A percentile compares a stretch with the other conserved stretches of the same genome.
Conservation (phyloP, 1,139 yeast genomes). For the Kodamaea fungicola region DNA sequence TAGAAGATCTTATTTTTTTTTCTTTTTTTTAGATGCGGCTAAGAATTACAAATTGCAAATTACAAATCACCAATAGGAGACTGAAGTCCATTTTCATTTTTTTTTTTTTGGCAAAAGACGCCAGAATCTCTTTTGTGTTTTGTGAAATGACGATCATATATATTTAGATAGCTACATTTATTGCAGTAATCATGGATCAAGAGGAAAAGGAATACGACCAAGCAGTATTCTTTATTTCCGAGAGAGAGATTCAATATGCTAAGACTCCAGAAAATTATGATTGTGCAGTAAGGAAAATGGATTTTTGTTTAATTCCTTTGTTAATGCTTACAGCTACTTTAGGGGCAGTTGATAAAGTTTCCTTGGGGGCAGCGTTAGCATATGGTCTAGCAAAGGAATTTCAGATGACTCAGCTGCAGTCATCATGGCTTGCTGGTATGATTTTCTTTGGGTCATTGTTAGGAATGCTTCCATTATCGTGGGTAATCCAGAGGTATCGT, state of each 20-base stretch:
- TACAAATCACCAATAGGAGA: too few relatives aligned
- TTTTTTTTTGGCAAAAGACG: too few relatives aligned
- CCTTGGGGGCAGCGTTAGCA: conserved; percentile 41
- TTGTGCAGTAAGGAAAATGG: conserved; percentile 29
- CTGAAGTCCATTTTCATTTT: too few relatives aligned
- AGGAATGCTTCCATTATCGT: conserved; percentile 39
- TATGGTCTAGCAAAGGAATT: conserved; percentile 37
- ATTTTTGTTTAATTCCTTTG: conserved; percentile 30
- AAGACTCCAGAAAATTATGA: conserved; percentile 15
- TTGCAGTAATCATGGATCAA: too few relatives aligned
- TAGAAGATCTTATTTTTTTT: too few relatives aligned
- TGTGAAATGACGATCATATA: too few relatives aligned
- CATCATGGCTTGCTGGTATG: conserved; percentile 46
- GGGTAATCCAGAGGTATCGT: conserved; percentile 22
- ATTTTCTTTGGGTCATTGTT: conserved; percentile 45
- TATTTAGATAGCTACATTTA: too few relatives aligned
- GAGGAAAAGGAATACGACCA: conserved; percentile 1
- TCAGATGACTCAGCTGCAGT: conserved; percentile 36
- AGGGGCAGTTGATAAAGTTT: conserved; percentile 44
- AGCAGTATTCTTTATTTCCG: conserved; percentile 4
- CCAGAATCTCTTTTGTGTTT: too few relatives aligned
- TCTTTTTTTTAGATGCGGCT: too few relatives aligned
- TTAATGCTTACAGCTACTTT: conserved; percentile 32
- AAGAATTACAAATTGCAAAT: too few relatives aligned
- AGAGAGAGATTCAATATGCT: conserved; percentile 3